Base-by-base conservation (phyloP, 768 basidiomycete genomes). In the Tylopilus sp. region DNA sequence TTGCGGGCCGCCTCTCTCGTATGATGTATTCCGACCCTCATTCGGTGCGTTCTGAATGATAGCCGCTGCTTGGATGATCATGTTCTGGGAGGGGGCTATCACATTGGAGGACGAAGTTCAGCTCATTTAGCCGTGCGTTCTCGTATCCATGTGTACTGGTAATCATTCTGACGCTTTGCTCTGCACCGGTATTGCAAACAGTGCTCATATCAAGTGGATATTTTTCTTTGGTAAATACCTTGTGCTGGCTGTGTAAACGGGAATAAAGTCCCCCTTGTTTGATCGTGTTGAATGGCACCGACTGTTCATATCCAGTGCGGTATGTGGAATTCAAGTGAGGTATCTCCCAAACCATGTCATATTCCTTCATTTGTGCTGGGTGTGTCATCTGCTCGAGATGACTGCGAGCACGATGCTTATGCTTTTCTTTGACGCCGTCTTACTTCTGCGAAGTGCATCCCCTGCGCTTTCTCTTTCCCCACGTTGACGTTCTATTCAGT, bases 71-170 rank as follows among this genome's bases (percentile, higher is more conserved):
- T 48, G 47, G 30, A 1, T n/a, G 1, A 26, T 57, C 42, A 52
- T 36, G 4, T 18, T 57, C 22, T 67, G 65, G 66, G 66, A 66
- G 1, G 44, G 31, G 1, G 9, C 61, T 15, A 21, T 63, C 30
- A 38, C 39, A 28, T 15, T 61, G 4, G 57, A 40, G 15, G 53
- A 63, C 23, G 63, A 67, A 47, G 45, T 61, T 4, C 2, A n/a
- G 30, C 58, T 46, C 38, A 54, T 66, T 13, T 66, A 65, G 65
- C 30, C 45, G 65, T 66, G 22, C 50, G 65, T 66, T 18, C 6
- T n/a, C 31, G 15, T 41, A 31, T 51, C n/a, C 23, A 17, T 15
- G 20, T 18, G n/a, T 13, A 26, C n/a, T 23, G 20, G 2, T 11
- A 25, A 41, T 21, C n/a, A n/a, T n/a, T 15, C 1, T 48, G 22